Base-by-base conservation (phyloP, 805 yeast species). In the Jamesozyma gamospora region DNA sequence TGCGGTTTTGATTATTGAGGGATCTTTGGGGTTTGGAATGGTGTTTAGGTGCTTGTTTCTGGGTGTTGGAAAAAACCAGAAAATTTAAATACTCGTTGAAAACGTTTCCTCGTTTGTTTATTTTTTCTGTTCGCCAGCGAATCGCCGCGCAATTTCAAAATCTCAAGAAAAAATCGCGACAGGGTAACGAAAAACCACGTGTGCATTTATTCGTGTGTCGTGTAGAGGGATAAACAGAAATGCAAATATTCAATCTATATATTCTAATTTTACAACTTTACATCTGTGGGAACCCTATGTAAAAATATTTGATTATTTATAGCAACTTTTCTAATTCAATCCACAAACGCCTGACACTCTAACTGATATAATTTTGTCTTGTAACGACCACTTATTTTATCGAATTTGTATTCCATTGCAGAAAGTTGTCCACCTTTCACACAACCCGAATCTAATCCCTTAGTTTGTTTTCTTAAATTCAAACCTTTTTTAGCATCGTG, bases 401-500 rank as follows among this genome's bases (percentile, higher is more conserved):
- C 34, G 32, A 44, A 43, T 11, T 46, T 38, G 19, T 40, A 43
- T 26, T 56, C 53, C 33, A 77, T 60, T 0, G 88, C 94, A 25
- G 79, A 69, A 35, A 88, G 66, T 43, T 71, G 57, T 11, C 75
- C 79, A 3, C 95, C 96, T 43, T 73, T 72, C 42, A 77, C 82
- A 66, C 96, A 88, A 1, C 83, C 84, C 10, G 83, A 66, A 54
- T 90, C 97, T 30, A 88, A 63, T 0, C 96, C 97, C 51, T 74
- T 75, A 3, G 95, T 69, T 58, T 68, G 85, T 44, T 72, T 71
- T 47, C 72, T 71, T 36, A 79, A 46, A 40, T 72, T 75, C 36
- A 87, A 70, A 1, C 96, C 95, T 40, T 79, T 65, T 40, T 75
- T 67, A 3, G 96, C 94, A 55, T 85, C 94, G 55, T 88, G 97